These are phyloP conservation scores for Jatropha podagrica DNA, from an alignment of 441 rosid species.

Conservation along the genomic window DNA sequence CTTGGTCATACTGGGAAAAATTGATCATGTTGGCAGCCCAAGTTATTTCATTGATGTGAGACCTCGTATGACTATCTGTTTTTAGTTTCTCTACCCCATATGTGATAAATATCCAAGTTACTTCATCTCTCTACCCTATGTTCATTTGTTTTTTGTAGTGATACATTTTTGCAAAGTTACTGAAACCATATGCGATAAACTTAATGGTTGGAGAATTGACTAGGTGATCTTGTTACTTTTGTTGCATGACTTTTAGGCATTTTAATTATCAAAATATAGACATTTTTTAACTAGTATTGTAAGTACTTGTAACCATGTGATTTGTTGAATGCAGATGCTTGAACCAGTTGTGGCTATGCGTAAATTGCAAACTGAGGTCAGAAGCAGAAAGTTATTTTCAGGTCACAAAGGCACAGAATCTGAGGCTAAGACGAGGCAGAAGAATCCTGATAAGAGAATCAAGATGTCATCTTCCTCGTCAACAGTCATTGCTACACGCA, in stretches of 20 bases:
- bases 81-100: no score
- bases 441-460: conserved; percentile 29
- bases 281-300: background rate
- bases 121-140: no score
- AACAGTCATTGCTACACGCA: conserved; percentile 14
- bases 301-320: conserved; percentile 14
- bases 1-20: background rate
- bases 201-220: background rate
- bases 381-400: conserved; percentile 26
- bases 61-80: background rate
- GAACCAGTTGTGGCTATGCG: conserved; percentile 44
- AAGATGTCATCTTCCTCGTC: conserved; percentile 37
- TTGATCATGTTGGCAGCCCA: background rate
- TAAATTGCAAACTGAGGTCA: conserved; percentile 31
- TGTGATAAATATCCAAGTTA: no score
- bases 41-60: background rate
- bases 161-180: background rate
- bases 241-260: background rate
- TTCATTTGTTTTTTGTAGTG: background rate
- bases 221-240: background rate
- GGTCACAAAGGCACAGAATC: conserved; percentile 16
- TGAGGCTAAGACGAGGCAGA: conserved; percentile 26
- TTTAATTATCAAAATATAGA: background rate
- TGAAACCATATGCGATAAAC: background rate
- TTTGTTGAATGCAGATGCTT: conserved; percentile 42